Evolutionary conservation across 2,329 filamentous ascomycete genomes (phyloP).

Genomic region (Clarireedia homoeocarpa): DNA sequence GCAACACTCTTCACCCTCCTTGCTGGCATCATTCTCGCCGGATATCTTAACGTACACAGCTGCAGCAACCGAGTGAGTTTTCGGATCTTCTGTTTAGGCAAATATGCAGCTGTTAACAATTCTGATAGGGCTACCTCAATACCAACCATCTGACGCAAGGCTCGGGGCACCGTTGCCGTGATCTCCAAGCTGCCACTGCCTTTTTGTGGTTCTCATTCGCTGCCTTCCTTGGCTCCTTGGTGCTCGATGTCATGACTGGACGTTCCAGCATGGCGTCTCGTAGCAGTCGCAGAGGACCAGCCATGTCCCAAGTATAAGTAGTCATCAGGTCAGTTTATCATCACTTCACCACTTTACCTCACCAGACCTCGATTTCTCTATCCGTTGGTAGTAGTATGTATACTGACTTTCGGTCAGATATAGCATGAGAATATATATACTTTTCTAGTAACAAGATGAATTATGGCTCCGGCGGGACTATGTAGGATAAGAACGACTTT

Average conservation of each 20-base stretch:
- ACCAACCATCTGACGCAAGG: slow-evolving; percentile 51
- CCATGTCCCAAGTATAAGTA: slow-evolving; percentile 48
- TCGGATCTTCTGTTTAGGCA: too few relatives aligned
- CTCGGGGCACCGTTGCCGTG: slow-evolving; percentile 59
- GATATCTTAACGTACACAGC: slow-evolving; percentile 60
- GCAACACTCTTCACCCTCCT: slow-evolving; percentile 61
- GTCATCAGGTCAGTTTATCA: slow-evolving; percentile 18
- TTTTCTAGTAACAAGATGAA: too few relatives aligned
- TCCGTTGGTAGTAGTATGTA: too few relatives aligned
- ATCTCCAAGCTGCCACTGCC: slow-evolving; percentile 65
- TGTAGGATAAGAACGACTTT: too few relatives aligned
- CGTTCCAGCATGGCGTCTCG: neutral
- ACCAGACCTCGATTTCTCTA: too few relatives aligned
- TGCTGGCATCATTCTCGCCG: slow-evolving; percentile 60
- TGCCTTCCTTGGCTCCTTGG: slow-evolving; percentile 48
- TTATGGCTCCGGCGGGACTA: too few relatives aligned
- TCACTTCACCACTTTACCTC: slow-evolving; percentile 2
- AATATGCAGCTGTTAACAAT: neutral
- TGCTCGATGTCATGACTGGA: slow-evolving; percentile 33
- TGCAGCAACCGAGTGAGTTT: slow-evolving; percentile 51
- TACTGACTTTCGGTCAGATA: too few relatives aligned
- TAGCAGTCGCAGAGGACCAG: slow-evolving; percentile 32
- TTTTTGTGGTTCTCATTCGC: slow-evolving; percentile 76
- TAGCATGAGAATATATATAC: too few relatives aligned
- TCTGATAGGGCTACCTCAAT: slow-evolving; percentile 31